phyloP scores from a whole-genome alignment of 352 stramenopile genomes.

The Phytopythium sindhum region DNA sequence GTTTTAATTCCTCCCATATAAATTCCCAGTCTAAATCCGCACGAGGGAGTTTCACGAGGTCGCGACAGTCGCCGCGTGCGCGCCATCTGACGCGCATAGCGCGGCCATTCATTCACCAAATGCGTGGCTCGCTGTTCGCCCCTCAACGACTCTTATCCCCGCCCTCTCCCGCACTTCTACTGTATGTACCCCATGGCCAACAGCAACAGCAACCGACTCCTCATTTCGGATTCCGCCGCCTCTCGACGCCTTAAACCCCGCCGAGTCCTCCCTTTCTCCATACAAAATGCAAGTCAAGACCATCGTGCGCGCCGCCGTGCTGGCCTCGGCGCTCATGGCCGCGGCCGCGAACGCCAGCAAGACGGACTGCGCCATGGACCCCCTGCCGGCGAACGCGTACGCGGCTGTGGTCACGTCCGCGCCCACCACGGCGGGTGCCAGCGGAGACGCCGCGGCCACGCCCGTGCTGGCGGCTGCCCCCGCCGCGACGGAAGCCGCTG shows the following conservation, averaged over 20 bases:
- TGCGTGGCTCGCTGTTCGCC: background rate
- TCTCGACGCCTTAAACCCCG: constrained; percentile 19
- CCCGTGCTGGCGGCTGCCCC: background rate
- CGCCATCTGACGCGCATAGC: background rate
- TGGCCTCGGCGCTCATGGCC: constrained; percentile 21
- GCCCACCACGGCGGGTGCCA: background rate
- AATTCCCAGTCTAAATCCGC: background rate
- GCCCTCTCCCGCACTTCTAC: background rate
- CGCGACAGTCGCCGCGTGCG: constrained; percentile 2
- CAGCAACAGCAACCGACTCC: background rate
- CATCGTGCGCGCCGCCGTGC: constrained; percentile 20
- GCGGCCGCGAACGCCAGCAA: constrained; percentile 10
- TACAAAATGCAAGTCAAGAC: constrained; percentile 31
- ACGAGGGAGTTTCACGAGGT: background rate
- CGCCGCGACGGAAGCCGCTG: constrained; percentile 7
- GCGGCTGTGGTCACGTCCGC: background rate
- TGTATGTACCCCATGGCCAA: background rate
- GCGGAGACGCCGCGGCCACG: background rate
- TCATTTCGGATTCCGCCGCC: constrained; percentile 3
- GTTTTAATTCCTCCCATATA: background rate
- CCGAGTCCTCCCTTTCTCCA: constrained; percentile 8
- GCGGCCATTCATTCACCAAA: background rate
- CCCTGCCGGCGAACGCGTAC: constrained; percentile 3
- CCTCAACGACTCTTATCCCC: background rate
- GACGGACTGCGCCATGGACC: constrained; percentile 30